phyloP scores from a whole-genome alignment of 2,329 filamentous ascomycete species.

The Pestalotiopsis sp. region DNA sequence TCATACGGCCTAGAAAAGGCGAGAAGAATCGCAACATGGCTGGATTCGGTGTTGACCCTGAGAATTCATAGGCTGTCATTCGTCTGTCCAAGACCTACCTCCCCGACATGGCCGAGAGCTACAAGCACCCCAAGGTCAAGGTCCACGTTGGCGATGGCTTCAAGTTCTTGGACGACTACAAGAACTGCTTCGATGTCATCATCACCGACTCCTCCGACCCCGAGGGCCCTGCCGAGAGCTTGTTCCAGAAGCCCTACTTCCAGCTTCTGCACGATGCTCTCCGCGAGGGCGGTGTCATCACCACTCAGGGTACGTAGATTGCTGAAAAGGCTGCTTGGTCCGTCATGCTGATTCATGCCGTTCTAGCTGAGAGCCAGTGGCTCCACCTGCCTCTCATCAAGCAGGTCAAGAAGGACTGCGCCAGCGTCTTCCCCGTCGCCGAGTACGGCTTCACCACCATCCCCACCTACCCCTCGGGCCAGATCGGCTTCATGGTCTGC shows the following conservation, averaged over 20 bases:
- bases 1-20: conserved; percentile 35
- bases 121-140: conserved; percentile 90
- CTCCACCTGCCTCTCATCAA: conserved; percentile 92
- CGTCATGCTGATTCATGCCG: conserved; percentile 14
- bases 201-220: conserved; percentile 99
- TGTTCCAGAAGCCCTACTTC: conserved; percentile 99
- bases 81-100: conserved; percentile 98
- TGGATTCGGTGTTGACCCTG: neutral
- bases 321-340: conserved; percentile 21
- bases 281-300: conserved; percentile 94
- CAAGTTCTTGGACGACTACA: conserved; percentile 95
- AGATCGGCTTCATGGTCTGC: conserved; percentile 99
- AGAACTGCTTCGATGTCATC: conserved; percentile 98
- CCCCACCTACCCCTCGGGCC: conserved; percentile 96
- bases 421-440: conserved; percentile 93
- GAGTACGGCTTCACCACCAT: conserved; percentile 99
- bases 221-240: conserved; percentile 90
- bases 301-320: conserved; percentile 98
- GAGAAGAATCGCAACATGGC: neutral
- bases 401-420: conserved; percentile 95
- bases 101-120: conserved; percentile 88
- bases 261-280: conserved; percentile 88
- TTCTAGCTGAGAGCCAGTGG: conserved; percentile 96
- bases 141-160: conserved; percentile 96
- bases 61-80: conserved; percentile 72